A percentile compares a stretch with the other conserved stretches of the same genome.
These are phyloP conservation scores for Neofusicoccum cordaticola DNA, from an alignment of 2,329 filamentous ascomycete genomes.

Conservation along the genomic window DNA sequence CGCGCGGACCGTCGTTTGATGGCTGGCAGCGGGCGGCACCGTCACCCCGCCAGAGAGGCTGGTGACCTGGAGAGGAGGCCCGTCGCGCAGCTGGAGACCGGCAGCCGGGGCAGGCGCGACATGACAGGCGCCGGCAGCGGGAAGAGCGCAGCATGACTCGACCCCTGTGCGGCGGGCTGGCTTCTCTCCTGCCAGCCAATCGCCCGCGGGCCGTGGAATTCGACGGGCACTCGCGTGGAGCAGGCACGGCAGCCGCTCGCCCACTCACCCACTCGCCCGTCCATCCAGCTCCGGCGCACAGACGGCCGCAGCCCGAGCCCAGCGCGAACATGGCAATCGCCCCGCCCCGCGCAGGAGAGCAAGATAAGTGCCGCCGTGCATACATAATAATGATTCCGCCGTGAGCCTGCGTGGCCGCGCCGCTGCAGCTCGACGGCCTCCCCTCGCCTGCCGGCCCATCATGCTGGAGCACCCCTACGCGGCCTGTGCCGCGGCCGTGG, in stretches of 20 bases:
- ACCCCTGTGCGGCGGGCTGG: background rate
- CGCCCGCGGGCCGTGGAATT: background rate
- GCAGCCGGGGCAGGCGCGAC: background rate
- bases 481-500: background rate
- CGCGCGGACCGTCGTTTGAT: too few relatives aligned
- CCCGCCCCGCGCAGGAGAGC: background rate
- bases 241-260: too few relatives aligned
- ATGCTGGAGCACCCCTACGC: constrained; percentile 4
- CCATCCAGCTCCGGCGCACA: too few relatives aligned
- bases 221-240: background rate
- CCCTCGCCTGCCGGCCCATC: background rate
- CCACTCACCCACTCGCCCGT: too few relatives aligned
- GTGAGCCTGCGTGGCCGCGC: background rate
- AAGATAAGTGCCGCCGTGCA: background rate
- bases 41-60: too few relatives aligned
- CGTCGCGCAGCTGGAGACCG: too few relatives aligned
- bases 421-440: background rate
- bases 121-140: background rate
- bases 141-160: background rate
- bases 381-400: background rate
- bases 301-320: background rate
- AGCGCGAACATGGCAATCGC: background rate
- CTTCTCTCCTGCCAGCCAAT: background rate
- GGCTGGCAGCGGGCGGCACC: too few relatives aligned
- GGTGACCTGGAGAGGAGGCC: too few relatives aligned